Conservation (phyloP, 306 rosid genomes). For the Astragalus membranaceus region DNA sequence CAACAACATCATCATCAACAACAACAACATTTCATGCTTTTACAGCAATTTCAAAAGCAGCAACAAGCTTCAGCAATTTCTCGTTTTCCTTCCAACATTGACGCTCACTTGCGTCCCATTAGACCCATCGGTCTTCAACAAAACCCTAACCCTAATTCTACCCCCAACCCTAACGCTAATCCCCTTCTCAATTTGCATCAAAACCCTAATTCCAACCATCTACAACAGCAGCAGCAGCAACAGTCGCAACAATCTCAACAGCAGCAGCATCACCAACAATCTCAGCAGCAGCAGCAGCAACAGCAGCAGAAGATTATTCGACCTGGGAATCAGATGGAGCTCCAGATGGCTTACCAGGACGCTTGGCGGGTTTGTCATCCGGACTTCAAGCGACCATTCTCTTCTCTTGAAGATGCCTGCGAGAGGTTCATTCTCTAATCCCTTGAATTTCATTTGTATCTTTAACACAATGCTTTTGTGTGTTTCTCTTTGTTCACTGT, state of each 20-base stretch:
- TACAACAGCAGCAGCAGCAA: constrained; percentile 21
- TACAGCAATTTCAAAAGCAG: constrained; percentile 58
- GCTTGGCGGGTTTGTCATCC: constrained; percentile 95
- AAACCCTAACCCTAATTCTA: constrained; percentile 42
- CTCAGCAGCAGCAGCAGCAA: constrained; percentile 20
- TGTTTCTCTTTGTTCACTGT: not conserved
- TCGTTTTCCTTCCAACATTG: constrained; percentile 90
- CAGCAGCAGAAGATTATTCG: constrained; percentile 59
- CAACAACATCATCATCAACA: constrained; percentile 31
- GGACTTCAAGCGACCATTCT: constrained; percentile 82
- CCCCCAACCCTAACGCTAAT: constrained; percentile 40
- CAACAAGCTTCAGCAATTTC: constrained; percentile 70
- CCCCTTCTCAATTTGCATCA: constrained; percentile 36
- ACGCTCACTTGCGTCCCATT: constrained; percentile 83
- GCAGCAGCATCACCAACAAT: not conserved
- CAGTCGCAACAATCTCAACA: constrained; percentile 20
- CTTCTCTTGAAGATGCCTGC: constrained; percentile 91
- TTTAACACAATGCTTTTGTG: not conserved
- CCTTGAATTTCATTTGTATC: not conserved
- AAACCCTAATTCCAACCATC: constrained; percentile 36
- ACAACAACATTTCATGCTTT: constrained; percentile 48
- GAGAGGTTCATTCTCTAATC: constrained; percentile 47
- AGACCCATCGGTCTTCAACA: constrained; percentile 58
- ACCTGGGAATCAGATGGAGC: constrained; percentile 74
- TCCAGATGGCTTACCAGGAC: constrained; percentile 94